A percentile compares a stretch with the other conserved stretches of the same genome.
phyloP scores from a whole-genome alignment of 495 filamentous ascomycete species.

The Aspergillus wentii region DNA sequence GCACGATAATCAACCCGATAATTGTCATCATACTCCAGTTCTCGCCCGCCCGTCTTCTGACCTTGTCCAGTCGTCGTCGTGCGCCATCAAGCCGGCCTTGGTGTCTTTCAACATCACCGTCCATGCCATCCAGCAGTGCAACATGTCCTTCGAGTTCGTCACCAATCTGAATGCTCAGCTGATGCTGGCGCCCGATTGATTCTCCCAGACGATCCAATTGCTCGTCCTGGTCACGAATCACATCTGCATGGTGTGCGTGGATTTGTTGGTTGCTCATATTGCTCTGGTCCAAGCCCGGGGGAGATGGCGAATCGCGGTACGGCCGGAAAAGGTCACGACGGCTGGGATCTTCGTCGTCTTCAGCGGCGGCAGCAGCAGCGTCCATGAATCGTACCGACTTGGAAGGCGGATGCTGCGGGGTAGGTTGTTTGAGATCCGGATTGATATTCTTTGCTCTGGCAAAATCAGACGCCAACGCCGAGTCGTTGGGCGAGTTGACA shows the following conservation, averaged over 20 bases:
- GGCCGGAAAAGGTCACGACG: slow-evolving; percentile 58
- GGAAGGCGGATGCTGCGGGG: slow-evolving; percentile 43
- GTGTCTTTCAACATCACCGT: slow-evolving; percentile 77
- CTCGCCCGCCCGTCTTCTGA: slow-evolving; percentile 70
- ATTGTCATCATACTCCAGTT: slow-evolving; percentile 78
- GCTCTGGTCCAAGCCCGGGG: slow-evolving; percentile 58
- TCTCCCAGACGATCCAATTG: slow-evolving; percentile 82
- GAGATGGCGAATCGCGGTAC: slow-evolving; percentile 57
- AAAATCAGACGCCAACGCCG: slow-evolving; percentile 62
- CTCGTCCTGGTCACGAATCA: slow-evolving; percentile 83
- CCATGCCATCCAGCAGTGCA: slow-evolving; percentile 81
- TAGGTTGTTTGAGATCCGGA: slow-evolving; percentile 41
- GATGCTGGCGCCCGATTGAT: slow-evolving; percentile 85
- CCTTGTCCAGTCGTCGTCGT: slow-evolving; percentile 58
- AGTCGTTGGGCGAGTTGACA: slow-evolving; percentile 60
- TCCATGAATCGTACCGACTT: slow-evolving; percentile 95
- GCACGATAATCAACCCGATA: slow-evolving; percentile 65
- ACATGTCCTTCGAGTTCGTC: slow-evolving; percentile 93
- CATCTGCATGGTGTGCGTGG: slow-evolving; percentile 73
- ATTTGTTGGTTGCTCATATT: slow-evolving; percentile 79
- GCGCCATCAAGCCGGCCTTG: slow-evolving; percentile 68
- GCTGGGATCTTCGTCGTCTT: slow-evolving; percentile 48
- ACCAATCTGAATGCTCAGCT: slow-evolving; percentile 92
- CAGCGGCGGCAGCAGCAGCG: slow-evolving; percentile 47
- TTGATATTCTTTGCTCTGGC: slow-evolving; percentile 48